These are phyloP conservation scores for Spathaspora jeffriesii DNA, from an alignment of 1,139 yeast genomes.

Conservation along the genomic window DNA sequence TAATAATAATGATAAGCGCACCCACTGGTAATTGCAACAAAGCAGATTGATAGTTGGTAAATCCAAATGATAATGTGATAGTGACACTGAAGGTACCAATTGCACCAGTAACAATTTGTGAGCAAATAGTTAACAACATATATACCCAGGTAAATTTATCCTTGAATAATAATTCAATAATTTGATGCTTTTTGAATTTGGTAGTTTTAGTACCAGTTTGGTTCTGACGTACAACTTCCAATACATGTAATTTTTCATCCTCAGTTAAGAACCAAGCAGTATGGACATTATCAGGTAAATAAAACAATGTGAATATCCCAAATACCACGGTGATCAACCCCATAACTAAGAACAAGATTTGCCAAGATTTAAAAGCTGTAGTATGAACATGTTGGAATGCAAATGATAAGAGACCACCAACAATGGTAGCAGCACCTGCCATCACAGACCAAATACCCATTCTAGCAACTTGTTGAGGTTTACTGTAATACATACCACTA, in stretches of 20 bases:
- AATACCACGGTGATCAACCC: constrained; percentile 34
- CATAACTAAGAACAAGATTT: constrained; percentile 37
- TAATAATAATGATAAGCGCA: constrained; percentile 33
- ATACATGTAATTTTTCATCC: constrained; percentile 27
- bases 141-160: constrained; percentile 41
- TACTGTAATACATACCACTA: constrained; percentile 44
- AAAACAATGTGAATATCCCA: constrained; percentile 26
- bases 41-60: constrained; percentile 30
- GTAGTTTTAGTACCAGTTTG: constrained; percentile 32
- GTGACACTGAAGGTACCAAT: constrained; percentile 41
- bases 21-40: constrained; percentile 44
- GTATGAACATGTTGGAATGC: constrained; percentile 41
- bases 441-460: constrained; percentile 40
- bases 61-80: constrained; percentile 38
- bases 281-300: constrained; percentile 35
- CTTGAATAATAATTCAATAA: constrained; percentile 28
- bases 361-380: constrained; percentile 32
- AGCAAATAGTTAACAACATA: constrained; percentile 30
- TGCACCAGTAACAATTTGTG: constrained; percentile 44
- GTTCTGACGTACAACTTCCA: constrained; percentile 30
- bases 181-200: constrained; percentile 26
- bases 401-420: constrained; percentile 42
- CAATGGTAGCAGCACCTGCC: constrained; percentile 40
- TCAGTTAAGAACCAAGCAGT: constrained; percentile 27
- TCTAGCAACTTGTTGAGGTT: constrained; percentile 35